Evolutionary conservation across 108 stramenopile species (phyloP).

Genomic region (Schizochytrium sp.): DNA sequence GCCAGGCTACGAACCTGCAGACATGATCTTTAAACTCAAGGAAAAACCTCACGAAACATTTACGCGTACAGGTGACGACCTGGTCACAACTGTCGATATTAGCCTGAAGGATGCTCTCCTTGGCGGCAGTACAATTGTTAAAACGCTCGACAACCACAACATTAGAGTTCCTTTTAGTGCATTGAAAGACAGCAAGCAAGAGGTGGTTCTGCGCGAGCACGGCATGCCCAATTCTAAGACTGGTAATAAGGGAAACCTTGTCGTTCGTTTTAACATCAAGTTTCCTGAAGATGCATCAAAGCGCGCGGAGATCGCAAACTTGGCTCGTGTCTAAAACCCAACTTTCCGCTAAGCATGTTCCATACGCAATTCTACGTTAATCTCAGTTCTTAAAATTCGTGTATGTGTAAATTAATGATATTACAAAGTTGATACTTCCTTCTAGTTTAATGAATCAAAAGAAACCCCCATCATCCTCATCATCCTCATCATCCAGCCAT

Average conservation of each 20-base stretch:
- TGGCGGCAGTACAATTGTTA: slow-evolving; percentile 64
- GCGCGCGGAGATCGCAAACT: not conserved
- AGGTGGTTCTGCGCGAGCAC: not conserved
- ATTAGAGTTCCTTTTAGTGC: slow-evolving; percentile 49
- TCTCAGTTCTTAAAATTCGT: too few species aligned
- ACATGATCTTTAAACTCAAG: slow-evolving; percentile 96
- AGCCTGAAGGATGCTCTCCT: slow-evolving; percentile 91
- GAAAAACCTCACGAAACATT: slow-evolving; percentile 94
- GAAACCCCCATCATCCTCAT: too few species aligned
- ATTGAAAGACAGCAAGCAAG: not conserved
- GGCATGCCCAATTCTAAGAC: slow-evolving; percentile 53
- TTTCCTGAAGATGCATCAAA: slow-evolving; percentile 60
- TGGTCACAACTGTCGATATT: slow-evolving; percentile 90
- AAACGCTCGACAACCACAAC: slow-evolving; percentile 2
- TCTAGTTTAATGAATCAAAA: too few species aligned
- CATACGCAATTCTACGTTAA: too few species aligned
- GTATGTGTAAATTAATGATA: too few species aligned
- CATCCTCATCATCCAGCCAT: too few species aligned
- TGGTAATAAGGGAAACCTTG: slow-evolving; percentile 36
- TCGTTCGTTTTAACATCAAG: slow-evolving; percentile 62
- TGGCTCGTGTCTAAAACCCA: too few species aligned
- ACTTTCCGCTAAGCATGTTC: too few species aligned
- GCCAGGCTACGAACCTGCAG: slow-evolving; percentile 93
- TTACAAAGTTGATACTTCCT: too few species aligned
- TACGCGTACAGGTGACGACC: slow-evolving; percentile 96